These are phyloP conservation scores for Axilococcus clingmanii DNA, from an alignment of 139 green algal species.

Conservation along the genomic window DNA sequence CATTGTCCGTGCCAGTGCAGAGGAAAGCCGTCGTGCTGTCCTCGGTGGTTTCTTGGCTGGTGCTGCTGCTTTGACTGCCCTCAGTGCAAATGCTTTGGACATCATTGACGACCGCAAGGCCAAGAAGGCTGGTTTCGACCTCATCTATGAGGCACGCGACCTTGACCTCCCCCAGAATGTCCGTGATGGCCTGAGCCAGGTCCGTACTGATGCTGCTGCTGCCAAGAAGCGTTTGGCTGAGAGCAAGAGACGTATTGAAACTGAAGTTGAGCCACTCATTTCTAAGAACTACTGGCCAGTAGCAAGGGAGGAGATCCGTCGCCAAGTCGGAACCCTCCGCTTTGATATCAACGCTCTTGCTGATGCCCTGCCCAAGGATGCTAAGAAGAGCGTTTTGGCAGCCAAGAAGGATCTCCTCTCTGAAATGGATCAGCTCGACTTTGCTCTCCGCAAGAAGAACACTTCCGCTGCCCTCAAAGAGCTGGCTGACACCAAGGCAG, in stretches of 20 bases:
- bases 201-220: slow-evolving; percentile 34
- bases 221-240: slow-evolving; percentile 70
- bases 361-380: slow-evolving; percentile 55
- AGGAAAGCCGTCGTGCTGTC: slow-evolving; percentile 51
- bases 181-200: slow-evolving; percentile 61
- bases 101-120: slow-evolving; percentile 69
- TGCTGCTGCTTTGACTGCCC: slow-evolving; percentile 35
- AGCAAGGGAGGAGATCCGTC: slow-evolving; percentile 74
- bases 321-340: slow-evolving; percentile 69
- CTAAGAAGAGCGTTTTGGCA: slow-evolving; percentile 59
- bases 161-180: slow-evolving; percentile 58
- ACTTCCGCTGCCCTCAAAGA: slow-evolving; percentile 36
- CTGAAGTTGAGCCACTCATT: slow-evolving; percentile 50
- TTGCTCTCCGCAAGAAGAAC: slow-evolving; percentile 77
- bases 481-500: slow-evolving; percentile 39
- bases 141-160: slow-evolving; percentile 93
- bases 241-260: slow-evolving; percentile 64
- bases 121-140: slow-evolving; percentile 56
- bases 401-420: slow-evolving; percentile 64
- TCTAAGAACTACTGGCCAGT: slow-evolving; percentile 85
- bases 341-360: slow-evolving; percentile 83
- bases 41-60: slow-evolving; percentile 61
- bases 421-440: slow-evolving; percentile 75
- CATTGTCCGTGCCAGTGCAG: slow-evolving; percentile 19
- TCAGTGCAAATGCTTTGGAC: slow-evolving; percentile 50